Evolutionary conservation across 139 green algal genomes (phyloP), one percentile per base, ranked within the genome.

Genomic region (Chlorella sp.): DNA sequence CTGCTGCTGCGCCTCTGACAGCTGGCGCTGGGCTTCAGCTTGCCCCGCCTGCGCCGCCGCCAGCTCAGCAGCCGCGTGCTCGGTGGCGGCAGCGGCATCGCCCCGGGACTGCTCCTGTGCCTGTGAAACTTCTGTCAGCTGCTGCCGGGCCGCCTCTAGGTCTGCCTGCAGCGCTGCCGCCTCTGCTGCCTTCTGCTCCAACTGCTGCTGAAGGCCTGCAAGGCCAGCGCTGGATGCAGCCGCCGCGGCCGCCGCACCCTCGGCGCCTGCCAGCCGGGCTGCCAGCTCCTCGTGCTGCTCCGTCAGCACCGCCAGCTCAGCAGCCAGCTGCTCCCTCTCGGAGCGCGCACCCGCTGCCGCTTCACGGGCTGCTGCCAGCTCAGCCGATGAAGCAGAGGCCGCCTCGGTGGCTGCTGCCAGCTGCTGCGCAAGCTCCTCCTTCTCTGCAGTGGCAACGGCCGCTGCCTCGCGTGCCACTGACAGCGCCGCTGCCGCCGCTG

Each of bases 1-100:
- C 61, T 87, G 83, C 83, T 80, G 83, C 83, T 68, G 42, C 15
- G 79, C 79, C 79, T 85, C 79, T 15, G 42, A 32, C 30, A 42
- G 79, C 42, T 85, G 79, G 0, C 19, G 14, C 30, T 64, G 79
- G 12, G 34, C 30, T 22, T 64, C 79, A 14, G 39, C 26, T 28
- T 64, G 40, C 30, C 21, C 42, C 79, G n/a, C n/a, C 81, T 21
- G 57, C 53, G 34, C 57, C 21, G 81, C 57, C 57, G 57, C 79
- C 40, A 36, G 40, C 40, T 61, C 32, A n/a, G 79, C 79, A 19
- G 40, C 40, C 40, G 60, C 53, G n/a, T 34, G 57, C 57, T 32
- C n/a, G 12, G 37, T n/a, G 0, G 60, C 57, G 7, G 57, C n/a
- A 22, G 36, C 57, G 21, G n/a, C 81, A 60, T 86, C 64, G n/a